Percentiles rank a stretch among this genome's conserved stretches.
phyloP scores from a whole-genome alignment of 1,284 basidiomycete genomes.

The Sporisorium exsertum region DNA sequence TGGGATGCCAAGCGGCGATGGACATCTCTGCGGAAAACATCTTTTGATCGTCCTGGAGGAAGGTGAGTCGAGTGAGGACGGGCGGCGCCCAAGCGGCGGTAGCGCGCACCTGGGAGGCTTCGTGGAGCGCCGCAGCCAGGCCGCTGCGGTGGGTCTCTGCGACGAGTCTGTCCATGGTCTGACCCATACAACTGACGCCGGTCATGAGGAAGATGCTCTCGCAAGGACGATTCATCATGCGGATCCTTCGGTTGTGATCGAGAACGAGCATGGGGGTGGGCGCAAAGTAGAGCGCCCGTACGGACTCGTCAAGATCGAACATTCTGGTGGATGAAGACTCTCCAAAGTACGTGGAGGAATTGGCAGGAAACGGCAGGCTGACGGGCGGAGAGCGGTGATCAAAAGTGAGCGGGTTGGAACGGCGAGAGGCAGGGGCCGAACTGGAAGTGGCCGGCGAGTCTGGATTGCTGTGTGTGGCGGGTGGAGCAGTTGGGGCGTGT shows the following conservation, averaged over 20 bases:
- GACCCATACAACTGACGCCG: constrained; percentile 53
- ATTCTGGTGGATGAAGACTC: constrained; percentile 42
- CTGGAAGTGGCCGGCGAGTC: constrained; percentile 22
- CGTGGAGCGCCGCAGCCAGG: constrained; percentile 50
- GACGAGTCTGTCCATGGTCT: constrained; percentile 55
- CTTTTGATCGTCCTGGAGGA: constrained; percentile 49
- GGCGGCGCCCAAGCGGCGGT: constrained; percentile 49
- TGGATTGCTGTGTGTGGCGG: constrained; percentile 14
- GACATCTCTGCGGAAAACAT: constrained; percentile 55
- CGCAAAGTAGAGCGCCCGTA: constrained; percentile 65
- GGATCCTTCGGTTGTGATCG: constrained; percentile 55
- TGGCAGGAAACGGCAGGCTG: constrained; percentile 31
- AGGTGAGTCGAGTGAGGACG: constrained; percentile 53
- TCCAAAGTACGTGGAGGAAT: constrained; percentile 31
- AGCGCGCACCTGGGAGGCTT: constrained; percentile 45
- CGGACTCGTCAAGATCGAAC: constrained; percentile 66
- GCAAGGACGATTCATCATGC: constrained; percentile 63
- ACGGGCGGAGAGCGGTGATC: constrained; percentile 23
- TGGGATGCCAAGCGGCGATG: constrained; percentile 62
- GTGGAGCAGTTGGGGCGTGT: neutral
- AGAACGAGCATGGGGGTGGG: constrained; percentile 62
- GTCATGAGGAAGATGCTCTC: constrained; percentile 56
- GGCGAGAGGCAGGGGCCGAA: constrained; percentile 12
- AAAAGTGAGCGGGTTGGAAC: constrained; percentile 1
- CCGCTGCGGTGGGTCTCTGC: constrained; percentile 21